These are phyloP conservation scores for Torulaspora maleeae DNA, from an alignment of 805 yeast species.

Conservation along the genomic window DNA sequence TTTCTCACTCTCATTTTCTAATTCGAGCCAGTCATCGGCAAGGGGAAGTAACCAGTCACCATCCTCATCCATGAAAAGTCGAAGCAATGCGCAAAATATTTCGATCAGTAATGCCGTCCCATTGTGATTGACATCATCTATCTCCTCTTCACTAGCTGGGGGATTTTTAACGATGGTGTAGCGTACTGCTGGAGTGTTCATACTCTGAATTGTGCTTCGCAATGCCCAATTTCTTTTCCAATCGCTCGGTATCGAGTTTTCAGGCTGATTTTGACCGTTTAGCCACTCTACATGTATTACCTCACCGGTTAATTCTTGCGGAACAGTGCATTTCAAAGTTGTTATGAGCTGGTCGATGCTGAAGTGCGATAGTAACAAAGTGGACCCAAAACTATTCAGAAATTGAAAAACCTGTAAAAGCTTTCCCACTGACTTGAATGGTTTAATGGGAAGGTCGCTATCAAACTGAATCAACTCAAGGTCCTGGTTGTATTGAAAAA, in stretches of 20 bases:
- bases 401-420: constrained; percentile 32
- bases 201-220: constrained; percentile 16
- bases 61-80: constrained; percentile 32
- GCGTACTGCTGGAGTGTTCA: constrained; percentile 9
- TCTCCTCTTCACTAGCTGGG: constrained; percentile 23
- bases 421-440: constrained; percentile 22
- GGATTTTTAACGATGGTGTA: constrained; percentile 21
- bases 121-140: constrained; percentile 26
- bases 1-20: constrained; percentile 2
- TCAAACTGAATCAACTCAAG: constrained; percentile 21
- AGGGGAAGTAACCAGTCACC: constrained; percentile 34
- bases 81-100: constrained; percentile 27
- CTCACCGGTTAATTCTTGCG: constrained; percentile 29
- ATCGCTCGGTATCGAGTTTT: constrained; percentile 15
- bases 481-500: constrained; percentile 21
- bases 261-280: constrained; percentile 5
- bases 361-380: constrained; percentile 25
- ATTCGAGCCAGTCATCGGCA: constrained; percentile 30
- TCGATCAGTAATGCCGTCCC: constrained; percentile 30
- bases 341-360: constrained; percentile 31
- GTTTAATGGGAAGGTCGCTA: neutral
- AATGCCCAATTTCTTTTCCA: constrained; percentile 24
- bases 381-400: constrained; percentile 28
- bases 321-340: constrained; percentile 30
- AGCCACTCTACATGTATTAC: constrained; percentile 18